Base-by-base conservation (phyloP, 116 monocot species). In the Dioscorea cayenensis region DNA sequence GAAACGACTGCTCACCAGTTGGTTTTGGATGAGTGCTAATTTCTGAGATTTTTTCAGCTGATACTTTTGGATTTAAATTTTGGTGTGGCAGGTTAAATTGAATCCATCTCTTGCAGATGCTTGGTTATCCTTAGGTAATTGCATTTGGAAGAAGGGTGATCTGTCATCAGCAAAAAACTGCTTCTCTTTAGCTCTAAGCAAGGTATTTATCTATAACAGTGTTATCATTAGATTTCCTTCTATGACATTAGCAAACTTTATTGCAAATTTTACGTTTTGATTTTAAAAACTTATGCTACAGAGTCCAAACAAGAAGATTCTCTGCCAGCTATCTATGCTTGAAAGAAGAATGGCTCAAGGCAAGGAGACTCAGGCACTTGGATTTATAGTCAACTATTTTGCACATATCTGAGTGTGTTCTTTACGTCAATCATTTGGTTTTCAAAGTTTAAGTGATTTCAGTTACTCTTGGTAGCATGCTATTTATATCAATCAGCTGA, bases 81-180 rank as follows among this genome's bases (percentile, higher is more conserved):
- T 60, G 49, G 38, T 79, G n/a, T 81, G 81, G 55, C 84, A 96
- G 96, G 96, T 96, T 60, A 96, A 96, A 77, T 65, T 96, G 72
- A 96, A 88, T 76, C 90, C 96, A 81, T 90, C 96, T 68, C 86
- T 90, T 82, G 86, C 73, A 71, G 92, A 96, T 88, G 96, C 96
- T 66, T 96, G 96, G 96, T 51, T 90, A 72, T 96, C 90, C 84
- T 81, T 96, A 37, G 96, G 96, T 62, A 90, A 92, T 64, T 96
- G 92, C 80, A 80, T 96, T 70, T 96, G 96, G 96, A 96, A 96
- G 78, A 96, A 96, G 69, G 96, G 96, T 21, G 96, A 96, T 71
- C 82, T 96, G 60, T 55, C 66, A 52, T 81, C 90, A 37, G 90
- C 96, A 68, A 92, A 84, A 51, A 96, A 90, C 65, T 96, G 96